Conservation (phyloP, 2,329 filamentous ascomycete species). For the Dothideomycetes sp. region DNA sequence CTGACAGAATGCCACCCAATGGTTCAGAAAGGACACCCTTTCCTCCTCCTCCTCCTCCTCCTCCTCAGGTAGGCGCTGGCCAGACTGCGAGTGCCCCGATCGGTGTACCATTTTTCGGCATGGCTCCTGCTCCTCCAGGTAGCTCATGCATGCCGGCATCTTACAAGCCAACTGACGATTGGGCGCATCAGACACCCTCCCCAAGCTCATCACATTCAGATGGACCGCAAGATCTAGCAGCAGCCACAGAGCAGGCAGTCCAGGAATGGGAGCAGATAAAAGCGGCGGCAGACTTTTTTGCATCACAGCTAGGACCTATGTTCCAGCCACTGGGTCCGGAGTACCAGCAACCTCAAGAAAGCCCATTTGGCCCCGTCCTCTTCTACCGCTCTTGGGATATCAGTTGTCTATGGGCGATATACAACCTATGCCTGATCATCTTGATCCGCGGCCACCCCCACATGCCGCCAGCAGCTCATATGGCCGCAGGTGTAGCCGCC, state of each 20-base stretch:
- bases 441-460: slow-evolving; percentile 73
- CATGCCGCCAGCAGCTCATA: slow-evolving; percentile 86
- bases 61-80: neutral
- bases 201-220: slow-evolving; percentile 23
- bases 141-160: slow-evolving; percentile 29
- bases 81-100: slow-evolving; percentile 9
- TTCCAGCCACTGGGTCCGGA: slow-evolving; percentile 68
- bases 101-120: slow-evolving; percentile 39
- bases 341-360: slow-evolving; percentile 46
- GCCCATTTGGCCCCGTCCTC: slow-evolving; percentile 72
- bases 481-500: slow-evolving; percentile 71
- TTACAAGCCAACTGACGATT: slow-evolving; percentile 25
- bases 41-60: no score
- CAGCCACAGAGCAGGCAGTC: slow-evolving; percentile 57
- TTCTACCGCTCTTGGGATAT: slow-evolving; percentile 83
- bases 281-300: slow-evolving; percentile 57
- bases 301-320: slow-evolving; percentile 55
- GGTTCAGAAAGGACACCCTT: no score
- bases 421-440: slow-evolving; percentile 74
- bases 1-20: neutral
- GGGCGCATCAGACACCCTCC: no score
- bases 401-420: slow-evolving; percentile 76
- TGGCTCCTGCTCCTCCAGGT: slow-evolving; percentile 29
- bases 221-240: slow-evolving; percentile 46
- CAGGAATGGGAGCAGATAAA: slow-evolving; percentile 70